Evolutionary conservation across 495 filamentous ascomycete species (phyloP).

Genomic region (Neurospora sp.): DNA sequence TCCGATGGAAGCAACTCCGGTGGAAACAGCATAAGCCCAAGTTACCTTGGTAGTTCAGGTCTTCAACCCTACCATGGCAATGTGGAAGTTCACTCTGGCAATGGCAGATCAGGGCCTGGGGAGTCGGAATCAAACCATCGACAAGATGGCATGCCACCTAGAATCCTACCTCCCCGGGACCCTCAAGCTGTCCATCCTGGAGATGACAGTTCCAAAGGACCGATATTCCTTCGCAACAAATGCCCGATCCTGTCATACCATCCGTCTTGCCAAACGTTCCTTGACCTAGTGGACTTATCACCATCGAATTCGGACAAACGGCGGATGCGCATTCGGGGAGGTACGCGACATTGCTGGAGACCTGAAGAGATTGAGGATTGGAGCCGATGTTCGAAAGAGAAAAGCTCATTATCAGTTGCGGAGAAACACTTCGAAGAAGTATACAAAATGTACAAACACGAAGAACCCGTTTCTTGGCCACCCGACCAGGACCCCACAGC

Average conservation of each 20-base stretch:
- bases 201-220: constrained; percentile 27
- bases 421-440: constrained; percentile 18
- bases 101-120: neutral
- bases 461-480: constrained; percentile 51
- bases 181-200: constrained; percentile 21
- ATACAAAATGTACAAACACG: constrained; percentile 33
- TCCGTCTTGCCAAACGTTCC: constrained; percentile 44
- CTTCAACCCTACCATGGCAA: neutral
- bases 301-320: constrained; percentile 23
- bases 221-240: constrained; percentile 45
- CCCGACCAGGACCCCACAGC: constrained; percentile 31
- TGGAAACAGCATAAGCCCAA: neutral
- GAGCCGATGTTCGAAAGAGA: constrained; percentile 1
- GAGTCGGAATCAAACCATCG: constrained; percentile 1
- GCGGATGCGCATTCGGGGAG: constrained; percentile 22
- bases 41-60: neutral
- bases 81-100: neutral
- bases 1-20: neutral
- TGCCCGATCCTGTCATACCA: constrained; percentile 54
- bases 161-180: constrained; percentile 1
- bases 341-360: constrained; percentile 37
- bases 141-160: neutral
- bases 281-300: constrained; percentile 54
- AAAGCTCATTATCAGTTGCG: neutral
- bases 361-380: constrained; percentile 36